These are phyloP conservation scores for Toxicodendron radicans DNA, from an alignment of 345 rosid species.

Conservation along the genomic window DNA sequence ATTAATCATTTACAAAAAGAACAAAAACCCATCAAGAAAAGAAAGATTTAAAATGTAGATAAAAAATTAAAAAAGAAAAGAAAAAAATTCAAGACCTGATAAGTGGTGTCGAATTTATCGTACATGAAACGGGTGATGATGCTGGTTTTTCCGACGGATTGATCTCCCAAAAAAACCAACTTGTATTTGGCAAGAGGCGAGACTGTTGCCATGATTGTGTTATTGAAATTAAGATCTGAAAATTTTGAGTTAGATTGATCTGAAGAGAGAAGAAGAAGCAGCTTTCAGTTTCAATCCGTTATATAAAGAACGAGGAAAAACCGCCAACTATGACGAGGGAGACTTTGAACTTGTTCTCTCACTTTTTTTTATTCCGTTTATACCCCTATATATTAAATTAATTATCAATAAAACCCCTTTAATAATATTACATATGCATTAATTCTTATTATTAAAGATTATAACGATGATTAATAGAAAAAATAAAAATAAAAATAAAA, in stretches of 20 bases:
- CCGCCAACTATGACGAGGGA: conserved; percentile 37
- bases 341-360: conserved; percentile 12
- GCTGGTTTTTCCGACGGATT: conserved; percentile 86
- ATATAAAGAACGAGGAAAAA: conserved; percentile 29
- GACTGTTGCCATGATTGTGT: conserved; percentile 55
- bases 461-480: no score
- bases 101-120: conserved; percentile 91
- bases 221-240: background rate
- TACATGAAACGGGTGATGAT: conserved; percentile 96
- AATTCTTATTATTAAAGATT: no score
- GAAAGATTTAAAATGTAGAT: background rate
- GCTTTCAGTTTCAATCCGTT: conserved; percentile 20
- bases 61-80: no score
- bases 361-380: background rate
- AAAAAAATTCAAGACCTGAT: conserved; percentile 47
- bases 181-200: conserved; percentile 82
- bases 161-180: conserved; percentile 85
- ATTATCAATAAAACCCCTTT: background rate
- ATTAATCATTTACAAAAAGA: no score
- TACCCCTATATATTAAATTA: background rate
- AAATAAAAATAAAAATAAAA: no score
- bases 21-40: no score
- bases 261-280: background rate
- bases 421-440: no score
- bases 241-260: conserved; percentile 32